Evolutionary conservation across 139 green algal species (phyloP), one percentile per base, ranked within the genome.

Genomic region (Coelastrella sp.): DNA sequence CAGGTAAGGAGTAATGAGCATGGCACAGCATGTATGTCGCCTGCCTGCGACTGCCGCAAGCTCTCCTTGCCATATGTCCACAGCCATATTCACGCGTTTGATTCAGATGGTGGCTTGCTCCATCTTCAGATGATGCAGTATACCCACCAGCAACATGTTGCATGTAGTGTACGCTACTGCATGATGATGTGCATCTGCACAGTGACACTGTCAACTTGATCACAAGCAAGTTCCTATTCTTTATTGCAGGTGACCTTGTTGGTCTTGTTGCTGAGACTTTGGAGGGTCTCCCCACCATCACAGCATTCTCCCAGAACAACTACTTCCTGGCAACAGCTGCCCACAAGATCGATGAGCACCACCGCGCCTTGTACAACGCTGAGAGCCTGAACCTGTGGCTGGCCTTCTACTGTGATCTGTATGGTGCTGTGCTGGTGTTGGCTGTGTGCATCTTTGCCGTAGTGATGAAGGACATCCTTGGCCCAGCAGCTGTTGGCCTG

Each of bases 321-420:
- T 88, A 91, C 87, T 92, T 92, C n/a, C 13, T 86, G 15, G 25
- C 82, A 7, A 79, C 83, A 27, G 83, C 86, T 59, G 59, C 62
- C 15, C 50, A 86, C 87, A 85, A 77, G 27, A 91, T 91, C 11
- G 69, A 90, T 63, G 69, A 89, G 69, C 75, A 88, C 43, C 89
- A 92, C 68, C 69, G 85, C 43, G 84, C 89, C n/a, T 75, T 93
- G 68, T 93, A 92, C 81, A 89, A 88, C 57, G 89, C 85, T 32
- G 90, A 93, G 85, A 81, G n/a, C 9, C 83, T 90, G 83, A 93
- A 93, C 85, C 89, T 93, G 63, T 93, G 90, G 90, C 85, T 93
- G 30, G 89, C 90, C 50, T 93, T 93, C 85, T 90, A 86, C 87
- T 92, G 89, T 77, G 89, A 92, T 78, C 78, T 92, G 53, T 83